Evolutionary conservation across 441 rosid genomes (phyloP).

Genomic region (Pelargonium myrrhifolium): DNA sequence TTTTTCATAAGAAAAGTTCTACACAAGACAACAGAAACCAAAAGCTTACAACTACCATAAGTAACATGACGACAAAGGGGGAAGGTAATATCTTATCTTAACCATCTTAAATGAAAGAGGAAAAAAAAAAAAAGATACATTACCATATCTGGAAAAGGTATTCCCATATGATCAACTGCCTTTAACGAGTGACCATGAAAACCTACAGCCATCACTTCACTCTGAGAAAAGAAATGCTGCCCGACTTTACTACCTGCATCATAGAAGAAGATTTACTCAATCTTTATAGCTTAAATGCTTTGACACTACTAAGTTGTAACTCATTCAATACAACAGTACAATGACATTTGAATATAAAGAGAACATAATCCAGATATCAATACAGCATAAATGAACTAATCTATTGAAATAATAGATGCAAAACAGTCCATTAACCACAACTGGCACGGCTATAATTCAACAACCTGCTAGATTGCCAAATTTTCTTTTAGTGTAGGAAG

Average conservation of each 20-base stretch:
- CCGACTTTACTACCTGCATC: constrained; percentile 35
- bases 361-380: not conserved
- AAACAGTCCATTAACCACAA: not conserved
- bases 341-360: not conserved
- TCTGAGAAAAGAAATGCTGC: constrained; percentile 30
- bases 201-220: constrained; percentile 37
- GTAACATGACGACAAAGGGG: too few species aligned
- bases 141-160: constrained; percentile 25
- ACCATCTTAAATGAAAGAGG: not conserved
- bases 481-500: constrained; percentile 20
- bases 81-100: not conserved
- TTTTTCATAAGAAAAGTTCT: not conserved
- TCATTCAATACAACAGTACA: not conserved
- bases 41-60: constrained; percentile 2
- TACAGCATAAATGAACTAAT: not conserved
- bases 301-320: not conserved
- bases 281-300: constrained; percentile 8
- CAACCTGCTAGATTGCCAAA: constrained; percentile 29
- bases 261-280: not conserved
- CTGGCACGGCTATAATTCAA: constrained; percentile 15
- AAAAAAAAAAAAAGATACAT: not conserved
- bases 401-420: not conserved
- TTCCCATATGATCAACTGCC: constrained; percentile 29
- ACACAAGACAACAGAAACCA: not conserved
- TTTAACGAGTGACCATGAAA: constrained; percentile 28